Base-by-base conservation (phyloP, 169 alveolate genomes). In the Perkinsus olseni region DNA sequence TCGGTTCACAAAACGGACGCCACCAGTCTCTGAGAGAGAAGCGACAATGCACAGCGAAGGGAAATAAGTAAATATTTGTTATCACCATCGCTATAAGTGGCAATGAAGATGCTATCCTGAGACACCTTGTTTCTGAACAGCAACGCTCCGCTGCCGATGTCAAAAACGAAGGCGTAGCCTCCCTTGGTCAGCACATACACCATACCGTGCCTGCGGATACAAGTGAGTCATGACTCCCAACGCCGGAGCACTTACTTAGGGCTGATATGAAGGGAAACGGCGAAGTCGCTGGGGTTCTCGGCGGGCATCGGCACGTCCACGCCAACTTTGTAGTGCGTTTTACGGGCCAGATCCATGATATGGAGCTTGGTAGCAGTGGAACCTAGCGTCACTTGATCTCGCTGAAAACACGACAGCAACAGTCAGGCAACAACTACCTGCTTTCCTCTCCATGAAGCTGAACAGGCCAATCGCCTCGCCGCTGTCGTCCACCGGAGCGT, bases 401-500 rank as follows among this genome's bases (percentile, higher is more conserved):
- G 38, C 38, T 10, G 6, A 6, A 37, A 74, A 74, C 6, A 17
- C 39, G 91, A 6, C 38, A 10, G 38, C 24, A 37, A 74, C 24
- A 74, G 17, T 6, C 38, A 37, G 17, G 38, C 6, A 37, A 6
- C 82, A 38, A n/a, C n/a, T 91, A 20, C 38, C 93, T 91, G 38
- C 95, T 91, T 91, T 95, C 92, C 95, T 51, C 94, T 93, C 95
- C 93, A 11, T 94, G 91, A 94, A 95, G 39, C 94, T 95, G 91
- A 91, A 96, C 91, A 91, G 96, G 93, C 39, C 96, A 95, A 94
- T 95, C 96, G 96, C 94, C 62, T 94, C 95, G 38, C 91, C 93
- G 37, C 95, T 96, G 93, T 97, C 99, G 91, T 96, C 95, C 39
- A 97, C 95, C 74, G 96, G 97, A 91, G 97, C 95, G 94, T 97